phyloP scores from a whole-genome alignment of 192 early-diverging fungal species.

The Lobulomyces angularis region DNA sequence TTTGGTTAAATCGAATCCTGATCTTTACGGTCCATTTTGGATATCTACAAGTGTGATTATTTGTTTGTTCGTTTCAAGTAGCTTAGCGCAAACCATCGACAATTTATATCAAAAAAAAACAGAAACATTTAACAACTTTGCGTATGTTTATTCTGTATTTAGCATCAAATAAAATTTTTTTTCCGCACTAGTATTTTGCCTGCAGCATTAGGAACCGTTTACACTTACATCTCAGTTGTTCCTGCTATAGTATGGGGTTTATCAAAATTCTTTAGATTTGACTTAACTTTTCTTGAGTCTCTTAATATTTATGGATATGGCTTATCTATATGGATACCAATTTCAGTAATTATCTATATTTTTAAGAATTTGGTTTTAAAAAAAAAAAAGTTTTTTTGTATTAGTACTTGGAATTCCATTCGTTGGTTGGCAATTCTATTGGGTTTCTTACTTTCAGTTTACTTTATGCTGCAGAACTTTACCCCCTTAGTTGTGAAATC shows the following conservation, averaged over 20 bases:
- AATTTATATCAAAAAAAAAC: conserved; percentile 43
- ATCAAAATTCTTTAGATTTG: conserved; percentile 73
- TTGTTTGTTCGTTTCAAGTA: conserved; percentile 83
- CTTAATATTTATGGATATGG: conserved; percentile 83
- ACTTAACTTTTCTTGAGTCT: conserved; percentile 67
- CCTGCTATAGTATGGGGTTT: conserved; percentile 66
- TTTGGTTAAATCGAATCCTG: conserved; percentile 69
- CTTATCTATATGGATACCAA: conserved; percentile 85
- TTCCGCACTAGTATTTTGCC: too few relatives aligned
- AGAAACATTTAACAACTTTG: conserved; percentile 59
- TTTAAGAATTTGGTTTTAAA: too few relatives aligned
- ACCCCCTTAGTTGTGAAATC: too few relatives aligned
- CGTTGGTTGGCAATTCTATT: too few relatives aligned
- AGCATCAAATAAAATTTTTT: too few relatives aligned
- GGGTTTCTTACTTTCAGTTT: too few relatives aligned
- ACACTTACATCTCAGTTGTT: conserved; percentile 61
- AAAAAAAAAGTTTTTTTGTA: too few relatives aligned
- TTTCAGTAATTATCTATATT: too few relatives aligned
- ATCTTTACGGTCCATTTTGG: conserved; percentile 99
- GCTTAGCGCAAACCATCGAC: conserved; percentile 73
- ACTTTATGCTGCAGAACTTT: too few relatives aligned
- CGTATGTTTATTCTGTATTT: too few relatives aligned
- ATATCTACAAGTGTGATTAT: conserved; percentile 95
- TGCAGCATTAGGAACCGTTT: conserved; percentile 69
- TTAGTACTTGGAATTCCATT: too few relatives aligned